Conservation (phyloP, 2,329 filamentous ascomycete genomes). For the Fusarium albosuccineum region DNA sequence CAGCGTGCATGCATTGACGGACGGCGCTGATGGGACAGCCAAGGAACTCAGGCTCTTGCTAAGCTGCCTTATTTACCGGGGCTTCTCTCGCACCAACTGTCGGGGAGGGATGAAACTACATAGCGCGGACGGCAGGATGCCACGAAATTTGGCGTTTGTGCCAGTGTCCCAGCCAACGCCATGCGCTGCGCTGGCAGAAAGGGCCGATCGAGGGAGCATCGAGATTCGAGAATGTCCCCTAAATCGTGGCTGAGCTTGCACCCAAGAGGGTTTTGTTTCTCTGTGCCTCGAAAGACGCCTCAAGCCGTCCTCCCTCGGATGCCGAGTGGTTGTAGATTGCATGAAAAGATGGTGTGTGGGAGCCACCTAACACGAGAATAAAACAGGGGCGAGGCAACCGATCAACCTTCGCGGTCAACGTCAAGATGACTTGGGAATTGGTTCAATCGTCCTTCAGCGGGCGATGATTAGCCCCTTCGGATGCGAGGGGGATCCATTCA, state of each 20-base stretch:
- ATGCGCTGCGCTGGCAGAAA: slow-evolving; percentile 15
- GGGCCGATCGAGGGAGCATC: slow-evolving; percentile 37
- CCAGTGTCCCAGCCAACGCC: slow-evolving; percentile 2
- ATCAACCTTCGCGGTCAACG: slow-evolving; percentile 27
- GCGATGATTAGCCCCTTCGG: slow-evolving; percentile 11
- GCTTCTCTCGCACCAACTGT: slow-evolving; percentile 5
- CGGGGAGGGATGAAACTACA: not conserved
- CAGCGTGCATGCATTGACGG: not conserved
- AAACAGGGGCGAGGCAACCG: slow-evolving; percentile 32
- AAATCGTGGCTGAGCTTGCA: slow-evolving; percentile 37
- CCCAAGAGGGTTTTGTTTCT: slow-evolving; percentile 2
- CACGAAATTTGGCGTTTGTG: slow-evolving; percentile 23
- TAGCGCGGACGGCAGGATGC: slow-evolving; percentile 14
- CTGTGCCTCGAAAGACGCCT: slow-evolving; percentile 4
- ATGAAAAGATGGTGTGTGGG: slow-evolving; percentile 47
- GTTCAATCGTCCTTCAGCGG: slow-evolving; percentile 5
- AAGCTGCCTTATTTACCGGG: slow-evolving; percentile 12
- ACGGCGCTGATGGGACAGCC: slow-evolving; percentile 11
- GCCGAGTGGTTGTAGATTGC: slow-evolving; percentile 5
- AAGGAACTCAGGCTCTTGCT: slow-evolving; percentile 23
- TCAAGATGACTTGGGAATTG: slow-evolving; percentile 37
- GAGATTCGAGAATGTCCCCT: slow-evolving; percentile 28
- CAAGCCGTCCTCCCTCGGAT: slow-evolving; percentile 12
- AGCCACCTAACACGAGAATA: slow-evolving; percentile 51
- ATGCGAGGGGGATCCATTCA: slow-evolving; percentile 7